phyloP scores from a whole-genome alignment of 129 eudicot species.

The Flaveria bidentis region DNA sequence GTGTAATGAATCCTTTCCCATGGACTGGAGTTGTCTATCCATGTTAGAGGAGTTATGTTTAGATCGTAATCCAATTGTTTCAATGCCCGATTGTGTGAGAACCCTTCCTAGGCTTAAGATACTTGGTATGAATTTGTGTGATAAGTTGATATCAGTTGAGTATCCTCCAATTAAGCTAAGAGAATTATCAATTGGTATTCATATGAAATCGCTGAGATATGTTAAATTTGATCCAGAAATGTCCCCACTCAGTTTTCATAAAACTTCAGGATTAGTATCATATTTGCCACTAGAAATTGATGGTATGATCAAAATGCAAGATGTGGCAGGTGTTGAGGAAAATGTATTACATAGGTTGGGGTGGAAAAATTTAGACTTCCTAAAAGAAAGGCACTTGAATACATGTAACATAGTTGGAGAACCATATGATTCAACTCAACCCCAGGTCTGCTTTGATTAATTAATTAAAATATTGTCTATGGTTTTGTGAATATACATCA shows the following conservation, averaged over 20 bases:
- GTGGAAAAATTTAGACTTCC: neutral
- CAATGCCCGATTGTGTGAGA: conserved; percentile 15
- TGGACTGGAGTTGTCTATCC: neutral
- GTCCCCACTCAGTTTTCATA: neutral
- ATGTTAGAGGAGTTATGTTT: conserved; percentile 1
- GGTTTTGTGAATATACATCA: neutral
- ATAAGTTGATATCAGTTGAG: neutral
- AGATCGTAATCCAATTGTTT: conserved; percentile 4
- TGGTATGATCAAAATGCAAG: conserved; percentile 12
- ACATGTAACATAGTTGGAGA: neutral
- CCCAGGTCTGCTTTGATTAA: neutral
- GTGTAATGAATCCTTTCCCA: conserved; percentile 5
- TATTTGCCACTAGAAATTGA: neutral
- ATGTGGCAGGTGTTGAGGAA: conserved; percentile 9
- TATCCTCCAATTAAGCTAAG: conserved; percentile 22
- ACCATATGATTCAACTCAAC: neutral
- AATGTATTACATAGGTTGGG: conserved; percentile 18
- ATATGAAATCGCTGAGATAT: neutral
- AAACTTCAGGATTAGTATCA: too few relatives aligned
- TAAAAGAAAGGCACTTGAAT: neutral
- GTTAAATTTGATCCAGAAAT: conserved; percentile 22
- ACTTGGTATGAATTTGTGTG: neutral
- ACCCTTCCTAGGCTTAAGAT: conserved; percentile 3
- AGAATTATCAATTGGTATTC: too few relatives aligned
- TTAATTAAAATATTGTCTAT: neutral